Base-by-base conservation (phyloP, 352 stramenopile species). In the Pythium brachiatum region DNA sequence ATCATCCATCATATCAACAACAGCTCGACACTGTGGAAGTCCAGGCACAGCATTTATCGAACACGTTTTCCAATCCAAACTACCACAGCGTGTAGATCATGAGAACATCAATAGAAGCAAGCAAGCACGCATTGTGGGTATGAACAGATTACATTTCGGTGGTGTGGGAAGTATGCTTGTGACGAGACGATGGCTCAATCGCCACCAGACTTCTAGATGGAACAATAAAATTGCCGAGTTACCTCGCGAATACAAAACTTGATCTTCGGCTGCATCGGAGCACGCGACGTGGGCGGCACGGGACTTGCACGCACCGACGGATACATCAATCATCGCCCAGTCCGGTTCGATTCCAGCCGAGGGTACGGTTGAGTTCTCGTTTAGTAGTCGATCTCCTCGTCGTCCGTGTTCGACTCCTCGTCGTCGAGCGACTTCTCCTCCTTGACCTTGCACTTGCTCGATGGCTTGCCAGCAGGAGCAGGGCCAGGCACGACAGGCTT, bases 21-120 rank as follows among this genome's bases (percentile, higher is more conserved):
- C 57, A 92, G 76, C 61, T 92, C 31, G 83, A 92, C 55, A 92
- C 83, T 2, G 77, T 92, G 38, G 48, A 86, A 60, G 76, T 92
- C 43, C 83, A 92, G 59, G 81, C 81, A 13, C 57, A 84, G 54
- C 83, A 92, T 57, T 66, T 90, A 43, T 64, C 68, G 7, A 66
- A 58, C 20, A 84, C 78, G 7, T 90, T 89, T 55, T 86, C 83
- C 7, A 81, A 76, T 56, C 81, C 81, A 3, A 63, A 86, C 57
- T 92, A 90, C 59, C 83, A 92, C 48, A 75, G 75, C 43, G 54
- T 61, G 6, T 21, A 53, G 20, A 54, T 52, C 27, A 53, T 27
- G 21, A 34, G 23, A n/a, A 27, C 43, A 29, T 34, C 29, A 34
- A 34, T 34, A 34, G 29, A 34, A 34, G 9, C 29, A 34, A 34